Evolutionary conservation across 768 basidiomycete genomes (phyloP).

Genomic region (Harrya chromipes): DNA sequence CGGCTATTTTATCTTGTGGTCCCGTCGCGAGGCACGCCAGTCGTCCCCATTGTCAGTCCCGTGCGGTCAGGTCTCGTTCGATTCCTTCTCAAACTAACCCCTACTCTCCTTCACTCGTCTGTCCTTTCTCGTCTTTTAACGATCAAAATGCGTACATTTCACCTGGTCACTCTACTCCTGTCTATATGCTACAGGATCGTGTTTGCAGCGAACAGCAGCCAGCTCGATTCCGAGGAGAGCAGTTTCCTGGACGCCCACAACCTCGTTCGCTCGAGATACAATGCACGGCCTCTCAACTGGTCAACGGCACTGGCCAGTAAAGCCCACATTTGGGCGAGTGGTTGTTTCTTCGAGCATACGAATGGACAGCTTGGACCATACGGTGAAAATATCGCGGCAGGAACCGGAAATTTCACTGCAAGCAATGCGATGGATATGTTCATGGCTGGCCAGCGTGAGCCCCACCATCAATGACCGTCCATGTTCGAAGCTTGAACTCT

Average conservation of each 20-base stretch:
- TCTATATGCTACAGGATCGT: constrained; percentile 13
- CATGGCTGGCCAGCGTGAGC: constrained; percentile 46
- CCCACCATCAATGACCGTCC: neutral
- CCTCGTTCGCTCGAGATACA: constrained; percentile 39
- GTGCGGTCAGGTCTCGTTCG: neutral
- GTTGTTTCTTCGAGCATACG: constrained; percentile 48
- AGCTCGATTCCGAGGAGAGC: constrained; percentile 11
- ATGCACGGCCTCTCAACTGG: constrained; percentile 47
- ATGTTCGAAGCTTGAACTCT: neutral
- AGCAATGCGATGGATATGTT: constrained; percentile 45
- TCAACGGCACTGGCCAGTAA: constrained; percentile 42
- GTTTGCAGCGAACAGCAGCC: constrained; percentile 10
- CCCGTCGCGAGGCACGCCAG: constrained; percentile 9
- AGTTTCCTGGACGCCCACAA: constrained; percentile 50
- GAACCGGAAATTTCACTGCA: constrained; percentile 45
- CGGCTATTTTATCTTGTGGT: constrained; percentile 1
- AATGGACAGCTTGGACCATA: constrained; percentile 44
- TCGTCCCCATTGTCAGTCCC: neutral
- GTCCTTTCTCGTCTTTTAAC: constrained; percentile 1
- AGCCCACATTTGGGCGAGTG: constrained; percentile 50
- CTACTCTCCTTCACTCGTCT: neutral
- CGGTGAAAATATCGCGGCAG: constrained; percentile 56
- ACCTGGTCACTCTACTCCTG: constrained; percentile 5
- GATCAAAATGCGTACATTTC: constrained; percentile 9
- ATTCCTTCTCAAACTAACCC: neutral